Base-by-base conservation (phyloP, 1,284 basidiomycete genomes). In the Fomitopsis pinicola region DNA sequence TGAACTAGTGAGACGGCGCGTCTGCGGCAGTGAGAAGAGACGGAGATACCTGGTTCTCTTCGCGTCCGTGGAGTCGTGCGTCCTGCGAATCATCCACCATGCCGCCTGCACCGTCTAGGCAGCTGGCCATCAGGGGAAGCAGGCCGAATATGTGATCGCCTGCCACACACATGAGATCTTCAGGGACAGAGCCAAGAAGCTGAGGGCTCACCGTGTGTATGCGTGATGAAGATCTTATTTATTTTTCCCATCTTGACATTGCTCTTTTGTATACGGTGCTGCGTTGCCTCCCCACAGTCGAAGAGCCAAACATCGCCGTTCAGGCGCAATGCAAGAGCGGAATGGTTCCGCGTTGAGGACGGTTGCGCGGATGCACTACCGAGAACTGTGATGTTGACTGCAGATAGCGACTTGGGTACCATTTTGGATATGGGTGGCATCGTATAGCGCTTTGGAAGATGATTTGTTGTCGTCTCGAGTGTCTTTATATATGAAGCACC, bases 221-320 rank as follows among this genome's bases (percentile, higher is more conserved):
- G 95, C 0, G 95, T 97, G 63, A 97, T 87, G 74, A 97, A 97
- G 38, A 97, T 87, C 71, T 94, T 94, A 62, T 86, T 82, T 57
- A 97, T 90, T 71, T 79, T 89, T 26, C 89, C 87, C 81, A 91
- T 89, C 69, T 91, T 89, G n/a, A 90, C 79, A 1, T 65, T 62
- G 71, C 86, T 84, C 77, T 85, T 82, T 77, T 91, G 84, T 65
- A 97, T 71, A 65, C 90, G 91, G 69, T 89, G 84, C 67, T 95
- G 92, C 1, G 94, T 96, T 4, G 88, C 93, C 73, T 97, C 94
- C 19, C 94, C 95, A 66, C 93, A 94, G 72, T 97, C 95, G 68
- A 97, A 94, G 10, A 97, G 72, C 90, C 90, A 91, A 57, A 89
- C 83, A 76, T 89, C 84, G 28, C 83, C 78, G 28, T 80, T 80